Evolutionary conservation across 129 eudicot genomes (phyloP), one percentile per base, ranked within the genome.

Genomic region (Oenanthe sinensis): DNA sequence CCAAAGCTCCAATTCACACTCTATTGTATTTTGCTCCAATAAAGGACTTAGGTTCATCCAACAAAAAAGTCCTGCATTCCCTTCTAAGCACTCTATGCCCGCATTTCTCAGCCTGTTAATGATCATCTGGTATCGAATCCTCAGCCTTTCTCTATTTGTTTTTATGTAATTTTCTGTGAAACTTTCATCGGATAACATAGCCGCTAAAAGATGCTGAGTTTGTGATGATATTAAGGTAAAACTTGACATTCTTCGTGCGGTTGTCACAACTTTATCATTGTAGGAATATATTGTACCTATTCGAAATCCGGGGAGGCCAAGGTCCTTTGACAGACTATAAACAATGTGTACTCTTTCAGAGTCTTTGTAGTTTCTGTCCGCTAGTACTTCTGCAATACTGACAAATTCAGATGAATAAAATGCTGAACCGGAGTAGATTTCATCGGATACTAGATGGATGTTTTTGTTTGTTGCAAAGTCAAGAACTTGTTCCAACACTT

Each of bases 161-260:
- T 73, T 85, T 52, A 91, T 87, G 82, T 91, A 95, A 2, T 85
- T 87, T 28, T 83, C 81, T 0, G 94, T 90, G 46, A 95, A 95
- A 3, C 60, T 58, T 65, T 75, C 75, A 44, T 95, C 96, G 0
- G 96, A 91, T 22, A 95, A 80, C 96, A 95, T 90, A 33, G 91
- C 80, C 5, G 96, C 96, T 62, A 95, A 74, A 4, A 95, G 87
- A 63, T 91, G 88, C 28, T 95, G 98, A 24, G 98, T 95, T 79
- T 95, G 98, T 6, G 98, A 95, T 0, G 98, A 95, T 54, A 95
- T 89, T 22, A 95, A 77, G 52, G 93, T 90, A 83, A 95, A 95
- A 39, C 98, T 95, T 5, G 98, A 95, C 98, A 95, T 95, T 58
- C 96, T 85, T 73, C 97, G 79, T 7, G 98, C 98, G 0, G 98